These are phyloP conservation scores for Trichomonascaceae sp. DNA, from an alignment of 1,139 yeast genomes.

Conservation along the genomic window DNA sequence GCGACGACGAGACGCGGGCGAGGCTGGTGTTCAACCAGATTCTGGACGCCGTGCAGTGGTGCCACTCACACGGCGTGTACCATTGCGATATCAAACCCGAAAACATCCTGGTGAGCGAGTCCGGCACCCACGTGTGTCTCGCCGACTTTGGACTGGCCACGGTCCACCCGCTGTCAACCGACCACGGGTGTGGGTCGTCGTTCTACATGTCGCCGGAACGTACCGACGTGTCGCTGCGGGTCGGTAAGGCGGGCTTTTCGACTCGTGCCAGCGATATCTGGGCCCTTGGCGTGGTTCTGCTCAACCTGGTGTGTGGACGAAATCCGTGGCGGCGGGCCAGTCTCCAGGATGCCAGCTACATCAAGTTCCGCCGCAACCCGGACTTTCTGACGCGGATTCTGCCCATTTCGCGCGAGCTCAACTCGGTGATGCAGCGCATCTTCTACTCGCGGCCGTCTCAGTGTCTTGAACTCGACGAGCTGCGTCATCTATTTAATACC, in stretches of 20 bases:
- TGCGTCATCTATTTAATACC: not conserved
- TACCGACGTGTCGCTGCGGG: slow-evolving; percentile 18
- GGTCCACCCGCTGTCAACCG: slow-evolving; percentile 41
- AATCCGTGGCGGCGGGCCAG: slow-evolving; percentile 89
- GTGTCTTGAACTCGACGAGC: slow-evolving; percentile 31
- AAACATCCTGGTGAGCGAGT: slow-evolving; percentile 56
- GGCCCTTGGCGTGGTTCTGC: slow-evolving; percentile 73
- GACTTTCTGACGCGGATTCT: slow-evolving; percentile 46
- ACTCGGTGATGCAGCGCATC: slow-evolving; percentile 39
- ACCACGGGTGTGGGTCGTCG: slow-evolving; percentile 74
- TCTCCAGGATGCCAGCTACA: slow-evolving; percentile 41
- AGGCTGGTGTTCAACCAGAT: slow-evolving; percentile 66
- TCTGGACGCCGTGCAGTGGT: slow-evolving; percentile 56
- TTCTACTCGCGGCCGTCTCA: slow-evolving; percentile 51
- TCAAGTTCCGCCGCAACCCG: slow-evolving; percentile 35
- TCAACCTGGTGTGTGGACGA: slow-evolving; percentile 70
- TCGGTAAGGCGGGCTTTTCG: slow-evolving; percentile 14
- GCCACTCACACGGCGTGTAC: slow-evolving; percentile 53
- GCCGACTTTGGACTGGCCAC: slow-evolving; percentile 87
- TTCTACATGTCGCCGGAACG: slow-evolving; percentile 94
- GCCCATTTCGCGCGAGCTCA: slow-evolving; percentile 54
- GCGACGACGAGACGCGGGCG: slow-evolving; percentile 41
- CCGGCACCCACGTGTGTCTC: slow-evolving; percentile 45
- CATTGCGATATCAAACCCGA: slow-evolving; percentile 94
- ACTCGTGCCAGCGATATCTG: slow-evolving; percentile 75